Base-by-base conservation (phyloP, 1,284 basidiomycete genomes). In the Pterula multifida region DNA sequence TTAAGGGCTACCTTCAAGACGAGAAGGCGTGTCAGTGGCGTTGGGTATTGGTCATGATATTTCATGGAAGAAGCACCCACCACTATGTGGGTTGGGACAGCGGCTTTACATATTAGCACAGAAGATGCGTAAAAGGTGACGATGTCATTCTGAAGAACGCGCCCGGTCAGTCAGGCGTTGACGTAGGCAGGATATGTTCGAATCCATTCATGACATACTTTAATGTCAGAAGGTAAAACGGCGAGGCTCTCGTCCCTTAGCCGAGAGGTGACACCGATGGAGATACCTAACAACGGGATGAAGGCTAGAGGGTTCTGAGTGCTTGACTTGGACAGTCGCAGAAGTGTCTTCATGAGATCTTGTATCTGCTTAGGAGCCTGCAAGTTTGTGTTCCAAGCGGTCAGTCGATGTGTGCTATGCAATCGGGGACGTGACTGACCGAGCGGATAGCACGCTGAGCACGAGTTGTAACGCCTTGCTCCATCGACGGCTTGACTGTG, bases 391-490 rank as follows among this genome's bases (percentile, higher is more conserved):
- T n/a, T n/a, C n/a, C n/a, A n/a, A n/a, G n/a, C n/a, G n/a, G n/a
- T n/a, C n/a, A 39, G 42, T 50, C 35, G 32, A 53, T 21, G 36
- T 15, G 26, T 48, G 36, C 26, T 51, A 45, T 26, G 51, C 23
- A 39, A 54, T 3, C 39, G 42, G 12, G 26, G 11, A 56, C 53
- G 59, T n/a, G n/a, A n/a, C 72, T 55, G 61, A 80, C 78, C 53
- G 76, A 76, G 56, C 84, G 72, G 26, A 90, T 63, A 22, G 81
- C 79, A 26, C 84, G 71, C 46, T 86, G 72, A 1, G 73, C 69
- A 26, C 77, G 71, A 4, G 80, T 73, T 21, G 85, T 59, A 0
- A 75, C 76, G 47, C 80, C 77, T 49, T 77, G 76, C 49, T 76
- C 73, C 53, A 90, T 54, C 2, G 83, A 71, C 0, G 67, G 60